Percentiles rank a stretch among this genome's conserved stretches.
These are phyloP conservation scores for Marsdenia floribunda DNA, from an alignment of 257 asterid species.

Conservation along the genomic window DNA sequence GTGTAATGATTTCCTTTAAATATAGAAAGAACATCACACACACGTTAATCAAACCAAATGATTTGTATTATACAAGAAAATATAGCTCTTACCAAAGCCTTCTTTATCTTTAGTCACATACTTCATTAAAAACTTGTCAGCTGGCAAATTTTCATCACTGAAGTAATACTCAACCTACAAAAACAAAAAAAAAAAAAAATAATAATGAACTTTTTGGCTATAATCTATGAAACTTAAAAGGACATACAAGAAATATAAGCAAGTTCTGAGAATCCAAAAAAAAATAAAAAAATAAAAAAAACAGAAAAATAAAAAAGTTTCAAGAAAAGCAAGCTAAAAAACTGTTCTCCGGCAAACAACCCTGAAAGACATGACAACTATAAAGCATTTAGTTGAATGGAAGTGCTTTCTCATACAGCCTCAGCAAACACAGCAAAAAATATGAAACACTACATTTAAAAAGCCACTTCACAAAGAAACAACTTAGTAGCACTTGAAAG, in stretches of 20 bases:
- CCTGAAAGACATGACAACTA: background rate
- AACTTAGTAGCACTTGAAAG: background rate
- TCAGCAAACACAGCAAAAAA: background rate
- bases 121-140: slow-evolving; percentile 74
- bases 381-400: background rate
- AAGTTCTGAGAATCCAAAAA: background rate
- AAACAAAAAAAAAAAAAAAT: background rate
- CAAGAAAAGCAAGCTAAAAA: background rate
- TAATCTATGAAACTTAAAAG: slow-evolving; percentile 2
- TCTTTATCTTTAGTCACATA: slow-evolving; percentile 48
- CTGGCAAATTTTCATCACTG: slow-evolving; percentile 81
- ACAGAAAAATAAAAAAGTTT: background rate
- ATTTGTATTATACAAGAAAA: background rate
- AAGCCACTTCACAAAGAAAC: background rate
- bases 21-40: background rate
- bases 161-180: slow-evolving; percentile 92
- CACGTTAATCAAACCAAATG: background rate
- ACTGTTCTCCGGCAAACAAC: background rate
- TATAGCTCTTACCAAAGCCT: slow-evolving; percentile 65
- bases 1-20: no score
- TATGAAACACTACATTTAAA: background rate
- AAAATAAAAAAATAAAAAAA: background rate
- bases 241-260: background rate
- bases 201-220: background rate
- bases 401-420: background rate